Percentiles rank a stretch among this genome's conserved stretches.
phyloP scores from a whole-genome alignment of 164 flowering plant species.

The Vitis amurensis region DNA sequence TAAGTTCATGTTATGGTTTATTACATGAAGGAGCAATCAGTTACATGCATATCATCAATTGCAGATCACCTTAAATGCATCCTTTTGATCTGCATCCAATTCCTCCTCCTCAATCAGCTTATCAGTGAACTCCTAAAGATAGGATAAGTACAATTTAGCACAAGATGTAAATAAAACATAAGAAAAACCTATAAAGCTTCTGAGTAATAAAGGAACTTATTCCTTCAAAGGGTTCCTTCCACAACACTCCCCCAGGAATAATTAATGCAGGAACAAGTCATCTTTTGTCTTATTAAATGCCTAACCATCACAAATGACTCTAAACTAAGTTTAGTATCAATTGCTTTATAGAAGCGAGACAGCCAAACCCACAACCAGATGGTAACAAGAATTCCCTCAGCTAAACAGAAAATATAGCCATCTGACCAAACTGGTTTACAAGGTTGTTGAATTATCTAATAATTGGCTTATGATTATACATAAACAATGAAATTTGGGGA shows the following conservation, averaged over 20 bases:
- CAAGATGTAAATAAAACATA: background rate
- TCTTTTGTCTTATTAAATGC: background rate
- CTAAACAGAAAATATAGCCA: background rate
- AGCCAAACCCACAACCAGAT: background rate
- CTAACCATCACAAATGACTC: background rate
- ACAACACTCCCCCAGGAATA: too few relatives aligned
- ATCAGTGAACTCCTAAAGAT: conserved; percentile 70
- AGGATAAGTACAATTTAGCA: background rate
- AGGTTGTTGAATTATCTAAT: too few relatives aligned
- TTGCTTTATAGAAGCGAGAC: background rate
- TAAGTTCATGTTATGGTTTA: background rate
- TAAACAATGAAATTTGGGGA: background rate
- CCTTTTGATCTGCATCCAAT: conserved; percentile 73
- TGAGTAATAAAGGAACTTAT: background rate
- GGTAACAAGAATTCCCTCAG: background rate
- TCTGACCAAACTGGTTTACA: background rate
- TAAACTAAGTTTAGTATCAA: background rate
- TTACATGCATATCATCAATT: background rate
- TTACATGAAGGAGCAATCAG: background rate
- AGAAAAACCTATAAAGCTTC: background rate
- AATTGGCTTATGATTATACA: too few relatives aligned
- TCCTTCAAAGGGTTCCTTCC: background rate
- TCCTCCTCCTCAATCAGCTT: conserved; percentile 62
- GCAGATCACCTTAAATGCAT: conserved; percentile 65
- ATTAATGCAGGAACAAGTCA: background rate